Evolutionary conservation across 148 eudicot species (phyloP).

Genomic region (Salicornia ramosissima): DNA sequence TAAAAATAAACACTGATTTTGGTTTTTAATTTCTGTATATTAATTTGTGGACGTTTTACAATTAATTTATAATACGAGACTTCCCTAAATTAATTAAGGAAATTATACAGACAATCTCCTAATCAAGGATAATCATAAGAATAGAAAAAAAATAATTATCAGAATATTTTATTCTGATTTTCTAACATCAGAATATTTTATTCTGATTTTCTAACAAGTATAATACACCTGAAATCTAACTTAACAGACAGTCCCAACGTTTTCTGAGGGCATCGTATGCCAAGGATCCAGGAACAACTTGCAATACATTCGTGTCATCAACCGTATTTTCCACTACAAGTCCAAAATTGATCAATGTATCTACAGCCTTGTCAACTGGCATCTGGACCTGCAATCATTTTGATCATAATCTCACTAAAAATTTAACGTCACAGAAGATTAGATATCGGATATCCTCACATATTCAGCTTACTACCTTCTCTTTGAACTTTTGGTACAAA

Average conservation of each 20-base stretch:
- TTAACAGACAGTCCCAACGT: constrained; percentile 60
- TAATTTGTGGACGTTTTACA: no score
- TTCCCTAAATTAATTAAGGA: no score
- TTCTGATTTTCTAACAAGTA: no score
- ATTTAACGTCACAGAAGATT: neutral
- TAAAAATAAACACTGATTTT: no score
- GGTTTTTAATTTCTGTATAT: no score
- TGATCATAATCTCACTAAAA: neutral
- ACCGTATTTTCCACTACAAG: constrained; percentile 43
- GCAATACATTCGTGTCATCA: constrained; percentile 32
- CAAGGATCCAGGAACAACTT: constrained; percentile 44
- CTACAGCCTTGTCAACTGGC: constrained; percentile 68
- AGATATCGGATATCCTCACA: neutral
- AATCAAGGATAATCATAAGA: no score
- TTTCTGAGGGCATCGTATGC: constrained; percentile 53
- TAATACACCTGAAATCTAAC: neutral
- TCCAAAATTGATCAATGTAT: constrained; percentile 59
- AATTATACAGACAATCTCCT: no score
- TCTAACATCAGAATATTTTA: no score
- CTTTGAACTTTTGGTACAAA: constrained; percentile 47
- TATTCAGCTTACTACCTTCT: constrained; percentile 48
- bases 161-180: no score
- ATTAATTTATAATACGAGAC: no score
- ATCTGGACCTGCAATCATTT: constrained; percentile 59
- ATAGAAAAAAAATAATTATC: no score